phyloP scores from a whole-genome alignment of 441 rosid species.

The Populus hybrid region DNA sequence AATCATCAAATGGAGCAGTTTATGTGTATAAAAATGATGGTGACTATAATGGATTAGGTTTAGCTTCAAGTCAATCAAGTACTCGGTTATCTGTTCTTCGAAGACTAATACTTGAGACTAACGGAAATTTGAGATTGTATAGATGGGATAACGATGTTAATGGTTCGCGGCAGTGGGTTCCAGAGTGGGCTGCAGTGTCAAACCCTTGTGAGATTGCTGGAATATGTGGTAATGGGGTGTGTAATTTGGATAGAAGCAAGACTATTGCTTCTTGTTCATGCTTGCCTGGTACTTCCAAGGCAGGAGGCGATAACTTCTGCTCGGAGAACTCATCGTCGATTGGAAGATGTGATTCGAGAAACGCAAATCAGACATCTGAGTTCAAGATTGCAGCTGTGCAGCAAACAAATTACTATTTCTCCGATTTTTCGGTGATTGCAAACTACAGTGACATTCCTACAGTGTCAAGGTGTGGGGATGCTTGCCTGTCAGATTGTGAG shows the following conservation, averaged over 20 bases:
- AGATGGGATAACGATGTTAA: constrained; percentile 80
- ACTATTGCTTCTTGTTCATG: constrained; percentile 74
- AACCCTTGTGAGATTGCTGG: constrained; percentile 90
- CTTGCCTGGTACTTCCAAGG: constrained; percentile 58
- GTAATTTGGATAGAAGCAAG: constrained; percentile 63
- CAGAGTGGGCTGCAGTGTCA: constrained; percentile 92
- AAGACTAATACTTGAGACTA: constrained; percentile 64
- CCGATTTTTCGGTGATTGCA: constrained; percentile 53
- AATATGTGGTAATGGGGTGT: constrained; percentile 77
- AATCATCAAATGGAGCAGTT: constrained; percentile 71
- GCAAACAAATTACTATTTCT: constrained; percentile 76
- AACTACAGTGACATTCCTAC: constrained; percentile 63
- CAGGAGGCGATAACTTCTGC: constrained; percentile 35
- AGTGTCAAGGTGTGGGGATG: constrained; percentile 64
- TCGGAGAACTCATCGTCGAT: constrained; percentile 41
- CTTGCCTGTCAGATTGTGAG: constrained; percentile 69
- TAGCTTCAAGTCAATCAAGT: constrained; percentile 32
- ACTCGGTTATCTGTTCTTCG: constrained; percentile 41
- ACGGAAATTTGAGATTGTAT: constrained; percentile 76
- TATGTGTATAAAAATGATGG: constrained; percentile 67
- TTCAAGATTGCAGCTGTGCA: constrained; percentile 48
- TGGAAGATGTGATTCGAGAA: constrained; percentile 38
- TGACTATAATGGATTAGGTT: constrained; percentile 42
- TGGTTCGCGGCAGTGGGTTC: constrained; percentile 76
- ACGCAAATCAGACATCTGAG: constrained; percentile 28